Evolutionary conservation across 768 basidiomycete genomes (phyloP), one percentile per base, ranked within the genome.

Genomic region (Mycena leptocephala): DNA sequence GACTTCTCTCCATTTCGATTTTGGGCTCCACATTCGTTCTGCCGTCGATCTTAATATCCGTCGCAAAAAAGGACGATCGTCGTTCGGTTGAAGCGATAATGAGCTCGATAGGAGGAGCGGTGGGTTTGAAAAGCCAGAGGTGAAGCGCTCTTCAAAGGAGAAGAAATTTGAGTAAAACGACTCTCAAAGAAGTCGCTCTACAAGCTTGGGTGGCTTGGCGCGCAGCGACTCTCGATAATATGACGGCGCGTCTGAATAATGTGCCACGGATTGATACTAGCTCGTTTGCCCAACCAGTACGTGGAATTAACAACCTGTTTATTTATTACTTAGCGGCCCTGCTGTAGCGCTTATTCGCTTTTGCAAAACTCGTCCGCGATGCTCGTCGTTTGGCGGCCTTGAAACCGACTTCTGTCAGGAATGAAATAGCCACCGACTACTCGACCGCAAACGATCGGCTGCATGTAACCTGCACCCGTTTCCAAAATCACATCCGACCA

Each of bases 181-280:
- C 80, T 22, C 18, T 66, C 0, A 22, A 72, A 9, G 63, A 79
- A n/a, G 82, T 83, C 18, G 89, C 88, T 0, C 69, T 87, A 22
- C 85, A 85, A 70, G 89, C 90, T 9, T 91, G 89, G 90, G 84
- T 83, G 1, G 87, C 89, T 9, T 87, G 83, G 77, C 82, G 82
- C 30, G 85, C 86, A 13, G 84, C 83, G 2, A 82, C 78, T 3
- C 16, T 85, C 13, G 67, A 79, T 7, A 1, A 74, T 26, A 84
- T 84, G 76, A 59, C 51, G 20, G 4, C 37, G 35, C 67, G 43
- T 30, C 62, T 81, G 5, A 59, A 70, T 22, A 58, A 43, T 1
- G 33, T 74, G 18, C 71, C 79, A 11, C 74, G 71, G 39, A 84
- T 87, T 55, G 77, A 85, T 72, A 84, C 82, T 13, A 39, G 59